phyloP scores from a whole-genome alignment of 306 rosid species.

The Arachis stenosperma region DNA sequence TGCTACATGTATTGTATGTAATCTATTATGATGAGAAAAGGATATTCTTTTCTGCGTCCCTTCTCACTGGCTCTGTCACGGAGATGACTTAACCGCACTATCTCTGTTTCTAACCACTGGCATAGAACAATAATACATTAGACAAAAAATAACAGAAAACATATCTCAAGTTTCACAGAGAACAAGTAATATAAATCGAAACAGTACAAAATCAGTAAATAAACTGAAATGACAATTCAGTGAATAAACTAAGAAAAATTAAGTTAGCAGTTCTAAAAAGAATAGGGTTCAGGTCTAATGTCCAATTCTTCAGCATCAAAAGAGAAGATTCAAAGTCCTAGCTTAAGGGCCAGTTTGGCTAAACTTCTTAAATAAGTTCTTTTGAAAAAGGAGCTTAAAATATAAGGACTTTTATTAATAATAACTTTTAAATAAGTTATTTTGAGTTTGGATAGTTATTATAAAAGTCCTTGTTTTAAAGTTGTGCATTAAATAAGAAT shows the following conservation, averaged over 20 bases:
- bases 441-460: too few species aligned
- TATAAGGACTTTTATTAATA: too few species aligned
- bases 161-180: slow-evolving; percentile 18
- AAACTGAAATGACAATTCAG: slow-evolving; percentile 14
- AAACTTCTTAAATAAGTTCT: too few species aligned
- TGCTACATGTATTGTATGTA: slow-evolving; percentile 30
- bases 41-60: slow-evolving; percentile 97
- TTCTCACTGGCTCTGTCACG: slow-evolving; percentile 99
- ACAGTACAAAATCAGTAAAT: slow-evolving; percentile 1
- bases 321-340: background rate
- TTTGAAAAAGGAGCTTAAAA: too few species aligned
- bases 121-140: slow-evolving; percentile 40
- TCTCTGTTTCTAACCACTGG: slow-evolving; percentile 97
- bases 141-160: slow-evolving; percentile 13
- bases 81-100: slow-evolving; percentile 87
- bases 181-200: slow-evolving; percentile 5
- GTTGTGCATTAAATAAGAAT: too few species aligned
- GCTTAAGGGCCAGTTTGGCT: too few species aligned
- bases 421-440: too few species aligned
- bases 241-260: slow-evolving; percentile 14
- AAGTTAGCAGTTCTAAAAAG: slow-evolving; percentile 19
- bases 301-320: too few species aligned
- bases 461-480: too few species aligned
- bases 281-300: background rate
- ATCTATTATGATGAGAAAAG: slow-evolving; percentile 46